Evolutionary conservation across 2,329 filamentous ascomycete species (phyloP).

Genomic region (Fonsecaea nubica): DNA sequence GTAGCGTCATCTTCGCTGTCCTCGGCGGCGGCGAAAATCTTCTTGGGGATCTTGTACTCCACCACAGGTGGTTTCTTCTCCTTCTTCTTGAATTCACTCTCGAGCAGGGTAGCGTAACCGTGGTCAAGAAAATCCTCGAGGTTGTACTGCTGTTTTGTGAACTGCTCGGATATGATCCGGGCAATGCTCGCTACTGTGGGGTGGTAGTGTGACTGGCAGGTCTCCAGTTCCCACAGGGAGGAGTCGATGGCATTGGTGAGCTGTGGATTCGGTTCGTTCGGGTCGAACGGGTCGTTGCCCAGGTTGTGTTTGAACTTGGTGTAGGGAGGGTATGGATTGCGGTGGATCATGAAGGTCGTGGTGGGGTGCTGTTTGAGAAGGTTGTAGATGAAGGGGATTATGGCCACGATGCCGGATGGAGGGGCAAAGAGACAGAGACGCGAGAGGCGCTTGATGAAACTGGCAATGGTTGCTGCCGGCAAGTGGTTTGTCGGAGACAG

Average conservation of each 20-base stretch:
- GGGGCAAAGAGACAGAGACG: slow-evolving; percentile 85
- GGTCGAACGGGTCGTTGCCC: slow-evolving; percentile 77
- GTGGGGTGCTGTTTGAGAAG: slow-evolving; percentile 86
- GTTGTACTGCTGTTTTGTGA: slow-evolving; percentile 93
- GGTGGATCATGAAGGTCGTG: slow-evolving; percentile 96
- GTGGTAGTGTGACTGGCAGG: slow-evolving; percentile 90
- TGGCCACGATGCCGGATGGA: slow-evolving; percentile 83
- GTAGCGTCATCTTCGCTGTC: slow-evolving; percentile 19
- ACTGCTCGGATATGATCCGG: slow-evolving; percentile 93
- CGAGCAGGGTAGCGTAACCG: slow-evolving; percentile 78
- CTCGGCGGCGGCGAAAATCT: slow-evolving; percentile 63
- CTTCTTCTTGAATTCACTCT: slow-evolving; percentile 72
- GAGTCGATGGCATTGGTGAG: slow-evolving; percentile 87
- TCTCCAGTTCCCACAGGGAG: slow-evolving; percentile 92
- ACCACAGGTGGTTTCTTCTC: slow-evolving; percentile 91
- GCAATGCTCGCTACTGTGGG: slow-evolving; percentile 94
- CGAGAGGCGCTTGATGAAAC: slow-evolving; percentile 93
- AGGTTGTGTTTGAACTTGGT: slow-evolving; percentile 66
- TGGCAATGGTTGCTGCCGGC: slow-evolving; percentile 86
- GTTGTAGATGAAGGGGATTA: slow-evolving; percentile 95
- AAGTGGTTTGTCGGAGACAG: slow-evolving; percentile 83
- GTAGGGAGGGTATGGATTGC: slow-evolving; percentile 66
- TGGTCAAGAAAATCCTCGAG: slow-evolving; percentile 98
- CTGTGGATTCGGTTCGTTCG: slow-evolving; percentile 80
- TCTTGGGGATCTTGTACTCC: slow-evolving; percentile 92